Conservation (phyloP, 257 asterid species). For the Cruciata laevipes region DNA sequence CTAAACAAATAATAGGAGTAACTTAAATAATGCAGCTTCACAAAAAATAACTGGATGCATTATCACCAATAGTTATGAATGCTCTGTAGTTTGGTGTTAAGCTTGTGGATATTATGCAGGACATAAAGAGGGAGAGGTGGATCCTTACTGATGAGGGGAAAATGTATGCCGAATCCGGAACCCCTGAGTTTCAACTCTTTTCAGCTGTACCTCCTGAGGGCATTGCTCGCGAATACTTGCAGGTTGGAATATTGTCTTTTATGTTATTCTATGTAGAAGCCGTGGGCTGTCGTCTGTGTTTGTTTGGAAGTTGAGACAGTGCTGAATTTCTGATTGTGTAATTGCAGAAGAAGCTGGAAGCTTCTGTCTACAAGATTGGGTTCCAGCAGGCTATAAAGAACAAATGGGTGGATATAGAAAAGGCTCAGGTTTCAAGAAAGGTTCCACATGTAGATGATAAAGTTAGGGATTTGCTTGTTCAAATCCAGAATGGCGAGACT, state of each 20-base stretch:
- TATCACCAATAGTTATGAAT: neutral
- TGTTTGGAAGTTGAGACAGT: neutral
- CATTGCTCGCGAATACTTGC: constrained; percentile 58
- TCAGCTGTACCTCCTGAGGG: constrained; percentile 74
- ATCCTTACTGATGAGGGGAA: constrained; percentile 77
- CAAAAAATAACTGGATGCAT: neutral
- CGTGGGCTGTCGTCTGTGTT: neutral
- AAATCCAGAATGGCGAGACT: constrained; percentile 63
- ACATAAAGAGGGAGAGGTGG: constrained; percentile 75
- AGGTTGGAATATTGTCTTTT: constrained; percentile 33
- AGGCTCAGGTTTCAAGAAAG: constrained; percentile 65
- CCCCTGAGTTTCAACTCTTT: constrained; percentile 85
- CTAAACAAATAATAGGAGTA: no score
- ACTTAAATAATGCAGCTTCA: no score
- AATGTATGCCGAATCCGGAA: constrained; percentile 57
- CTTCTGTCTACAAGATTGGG: constrained; percentile 69
- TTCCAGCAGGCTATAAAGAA: constrained; percentile 81
- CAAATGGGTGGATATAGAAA: constrained; percentile 80
- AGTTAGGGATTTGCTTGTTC: constrained; percentile 55
- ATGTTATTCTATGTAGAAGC: no score
- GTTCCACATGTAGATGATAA: constrained; percentile 63
- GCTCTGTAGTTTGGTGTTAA: neutral
- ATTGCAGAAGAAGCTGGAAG: constrained; percentile 59
- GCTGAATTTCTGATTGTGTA: constrained; percentile 14
- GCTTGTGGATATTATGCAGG: constrained; percentile 46